A percentile compares a stretch with the other conserved stretches of the same genome.
phyloP scores from a whole-genome alignment of 805 yeast genomes.

The Wickerhamomyces sydowiorum region DNA sequence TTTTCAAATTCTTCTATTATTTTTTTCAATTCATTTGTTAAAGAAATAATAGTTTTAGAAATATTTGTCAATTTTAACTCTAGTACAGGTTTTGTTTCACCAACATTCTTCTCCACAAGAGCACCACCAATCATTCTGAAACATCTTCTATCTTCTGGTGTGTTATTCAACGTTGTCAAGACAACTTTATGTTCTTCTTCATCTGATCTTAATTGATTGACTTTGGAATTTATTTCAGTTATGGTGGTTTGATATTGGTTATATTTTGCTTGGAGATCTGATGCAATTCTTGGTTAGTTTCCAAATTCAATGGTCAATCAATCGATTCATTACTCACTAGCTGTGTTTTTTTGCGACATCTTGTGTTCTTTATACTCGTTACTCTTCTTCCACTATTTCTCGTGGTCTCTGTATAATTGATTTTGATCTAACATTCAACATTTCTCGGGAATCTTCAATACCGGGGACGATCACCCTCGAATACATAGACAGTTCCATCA shows the following conservation, averaged over 20 bases:
- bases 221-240: constrained; percentile 38
- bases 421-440: no score
- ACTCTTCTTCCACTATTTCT: no score
- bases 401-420: no score
- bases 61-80: constrained; percentile 49
- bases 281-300: no score
- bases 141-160: constrained; percentile 64
- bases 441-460: no score
- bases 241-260: constrained; percentile 46
- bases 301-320: no score
- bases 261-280: constrained; percentile 43
- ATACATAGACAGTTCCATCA: no score
- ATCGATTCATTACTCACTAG: no score
- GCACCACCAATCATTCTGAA: constrained; percentile 95
- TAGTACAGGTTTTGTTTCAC: constrained; percentile 64
- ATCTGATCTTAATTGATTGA: constrained; percentile 43
- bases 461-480: no score
- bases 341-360: no score
- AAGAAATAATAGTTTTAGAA: constrained; percentile 26
- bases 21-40: constrained; percentile 28
- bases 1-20: constrained; percentile 33
- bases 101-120: constrained; percentile 74
- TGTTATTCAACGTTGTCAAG: constrained; percentile 44
- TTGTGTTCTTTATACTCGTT: no score
- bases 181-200: constrained; percentile 48